Percentiles rank a stretch among this genome's conserved stretches.
phyloP scores from a whole-genome alignment of 2,329 filamentous ascomycete genomes.

The Ceratocystis colombiana region DNA sequence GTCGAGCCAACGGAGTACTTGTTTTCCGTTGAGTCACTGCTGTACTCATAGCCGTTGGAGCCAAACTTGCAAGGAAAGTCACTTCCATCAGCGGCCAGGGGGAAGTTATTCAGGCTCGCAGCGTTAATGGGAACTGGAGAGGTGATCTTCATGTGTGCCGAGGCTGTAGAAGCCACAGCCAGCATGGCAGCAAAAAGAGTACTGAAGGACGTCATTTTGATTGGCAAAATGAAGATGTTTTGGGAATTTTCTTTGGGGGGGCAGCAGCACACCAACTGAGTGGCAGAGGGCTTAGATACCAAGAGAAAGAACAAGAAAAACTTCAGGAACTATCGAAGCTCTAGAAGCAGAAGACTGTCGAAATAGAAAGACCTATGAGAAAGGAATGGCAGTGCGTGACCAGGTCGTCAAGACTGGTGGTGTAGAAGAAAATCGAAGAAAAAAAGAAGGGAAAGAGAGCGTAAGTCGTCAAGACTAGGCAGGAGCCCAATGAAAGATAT shows the following conservation, averaged over 20 bases:
- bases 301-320: conserved; percentile 12
- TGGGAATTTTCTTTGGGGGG: not conserved
- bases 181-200: conserved; percentile 39
- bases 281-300: not conserved
- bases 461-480: conserved; percentile 23
- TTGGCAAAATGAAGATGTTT: not conserved
- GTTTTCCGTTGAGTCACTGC: conserved; percentile 37
- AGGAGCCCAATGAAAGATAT: conserved; percentile 7
- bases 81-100: conserved; percentile 48
- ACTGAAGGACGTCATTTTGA: conserved; percentile 27
- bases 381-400: not conserved
- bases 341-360: not conserved
- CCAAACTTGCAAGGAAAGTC: conserved; percentile 78
- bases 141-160: conserved; percentile 67
- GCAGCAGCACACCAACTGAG: not conserved
- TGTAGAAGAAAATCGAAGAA: not conserved
- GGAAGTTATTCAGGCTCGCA: conserved; percentile 45
- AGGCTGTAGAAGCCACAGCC: conserved; percentile 50
- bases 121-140: conserved; percentile 53
- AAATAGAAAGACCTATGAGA: not conserved
- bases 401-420: conserved; percentile 8
- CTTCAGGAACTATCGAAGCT: conserved; percentile 16
- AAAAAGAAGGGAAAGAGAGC: conserved; percentile 12
- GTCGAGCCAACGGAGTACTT: conserved; percentile 52
- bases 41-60: conserved; percentile 28